Percentiles rank a stretch among this genome's conserved stretches.
These are phyloP conservation scores for Mycena kentingensis DNA, from an alignment of 768 basidiomycete species.

Conservation along the genomic window DNA sequence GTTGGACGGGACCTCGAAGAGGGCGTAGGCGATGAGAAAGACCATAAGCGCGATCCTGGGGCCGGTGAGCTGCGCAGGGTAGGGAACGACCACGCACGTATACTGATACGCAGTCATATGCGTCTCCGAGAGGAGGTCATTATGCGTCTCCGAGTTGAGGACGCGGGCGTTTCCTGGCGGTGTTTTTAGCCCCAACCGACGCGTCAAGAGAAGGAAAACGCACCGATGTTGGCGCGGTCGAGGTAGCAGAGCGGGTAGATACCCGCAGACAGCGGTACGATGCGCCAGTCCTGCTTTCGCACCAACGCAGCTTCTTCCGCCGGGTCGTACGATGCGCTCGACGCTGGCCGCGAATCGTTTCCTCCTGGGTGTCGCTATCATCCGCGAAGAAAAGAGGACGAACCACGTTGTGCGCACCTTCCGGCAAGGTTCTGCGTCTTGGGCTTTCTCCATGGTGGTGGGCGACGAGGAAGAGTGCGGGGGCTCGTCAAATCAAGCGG, in stretches of 20 bases:
- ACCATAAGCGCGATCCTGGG: conserved; percentile 37
- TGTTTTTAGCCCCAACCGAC: background rate
- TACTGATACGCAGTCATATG: conserved; percentile 33
- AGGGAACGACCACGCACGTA: conserved; percentile 20
- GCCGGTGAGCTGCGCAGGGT: background rate
- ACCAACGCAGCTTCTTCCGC: conserved; percentile 2
- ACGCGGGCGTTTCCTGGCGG: conserved; percentile 36
- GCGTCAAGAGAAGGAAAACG: background rate
- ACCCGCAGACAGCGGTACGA: conserved; percentile 38
- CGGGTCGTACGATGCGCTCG: background rate
- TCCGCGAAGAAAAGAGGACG: no score
- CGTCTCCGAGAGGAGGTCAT: conserved; percentile 32
- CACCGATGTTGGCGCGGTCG: conserved; percentile 29
- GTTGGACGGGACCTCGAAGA: conserved; percentile 44
- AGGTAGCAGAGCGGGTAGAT: conserved; percentile 41
- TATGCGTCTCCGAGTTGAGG: conserved; percentile 34
- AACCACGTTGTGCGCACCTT: no score
- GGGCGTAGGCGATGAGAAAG: conserved; percentile 41
- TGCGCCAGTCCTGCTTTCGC: conserved; percentile 34
- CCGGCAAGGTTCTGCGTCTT: no score
- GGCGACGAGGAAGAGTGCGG: no score
- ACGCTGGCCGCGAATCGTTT: background rate
- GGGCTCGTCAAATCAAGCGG: no score
- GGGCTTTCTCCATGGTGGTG: no score
- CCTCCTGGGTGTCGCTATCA: no score